A percentile compares a stretch with the other conserved stretches of the same genome.
phyloP scores from a whole-genome alignment of 768 basidiomycete species.

The Kwoniella newhampshirensis region DNA sequence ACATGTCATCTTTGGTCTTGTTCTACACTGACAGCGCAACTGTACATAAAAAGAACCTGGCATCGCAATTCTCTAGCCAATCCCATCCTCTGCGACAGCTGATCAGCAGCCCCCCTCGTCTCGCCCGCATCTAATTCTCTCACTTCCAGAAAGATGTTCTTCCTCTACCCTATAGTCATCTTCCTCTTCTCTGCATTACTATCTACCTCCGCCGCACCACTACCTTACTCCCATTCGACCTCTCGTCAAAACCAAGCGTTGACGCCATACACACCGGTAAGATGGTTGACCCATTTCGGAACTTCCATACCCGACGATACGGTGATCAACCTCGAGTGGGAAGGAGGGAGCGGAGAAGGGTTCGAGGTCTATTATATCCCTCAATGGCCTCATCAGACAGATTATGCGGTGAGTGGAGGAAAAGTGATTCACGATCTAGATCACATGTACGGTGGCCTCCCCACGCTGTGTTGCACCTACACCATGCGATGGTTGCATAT shows the following conservation, averaged over 20 bases:
- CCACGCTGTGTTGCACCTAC: too few relatives aligned
- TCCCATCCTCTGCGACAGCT: neutral
- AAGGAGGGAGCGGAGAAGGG: slow-evolving; percentile 20
- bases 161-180: slow-evolving; percentile 11
- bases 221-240: neutral
- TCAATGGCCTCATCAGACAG: slow-evolving; percentile 23
- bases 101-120: neutral
- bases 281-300: slow-evolving; percentile 20
- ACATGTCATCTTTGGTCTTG: too few relatives aligned
- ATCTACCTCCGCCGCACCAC: slow-evolving; percentile 3
- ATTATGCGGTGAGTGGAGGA: slow-evolving; percentile 19
- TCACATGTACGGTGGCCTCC: too few relatives aligned
- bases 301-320: slow-evolving; percentile 14
- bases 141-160: slow-evolving; percentile 10
- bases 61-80: neutral
- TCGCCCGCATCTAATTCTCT: neutral
- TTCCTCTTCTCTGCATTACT: slow-evolving; percentile 5
- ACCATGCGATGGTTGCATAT: too few relatives aligned
- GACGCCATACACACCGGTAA: slow-evolving; percentile 9
- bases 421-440: too few relatives aligned
- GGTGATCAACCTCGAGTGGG: slow-evolving; percentile 15
- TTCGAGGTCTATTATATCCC: slow-evolving; percentile 31
- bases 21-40: too few relatives aligned
- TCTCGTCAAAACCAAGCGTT: neutral
- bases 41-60: neutral